phyloP scores from a whole-genome alignment of 305 asterid species.

The Stenogyne calaminthoides region DNA sequence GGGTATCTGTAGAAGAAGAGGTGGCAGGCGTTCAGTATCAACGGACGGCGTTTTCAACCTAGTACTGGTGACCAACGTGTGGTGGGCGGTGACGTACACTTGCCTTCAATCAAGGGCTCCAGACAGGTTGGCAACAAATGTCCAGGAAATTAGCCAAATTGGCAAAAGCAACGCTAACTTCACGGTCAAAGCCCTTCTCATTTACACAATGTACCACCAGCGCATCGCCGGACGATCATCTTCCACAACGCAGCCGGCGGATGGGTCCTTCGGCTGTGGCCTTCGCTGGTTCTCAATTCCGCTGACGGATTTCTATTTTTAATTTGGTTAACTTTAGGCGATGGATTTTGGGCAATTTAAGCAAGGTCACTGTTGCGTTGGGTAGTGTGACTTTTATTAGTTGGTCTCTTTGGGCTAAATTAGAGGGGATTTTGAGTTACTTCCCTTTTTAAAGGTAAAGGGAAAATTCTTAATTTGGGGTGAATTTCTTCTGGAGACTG shows the following conservation, averaged over 20 bases:
- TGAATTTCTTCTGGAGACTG: slow-evolving; percentile 5
- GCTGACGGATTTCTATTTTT: neutral
- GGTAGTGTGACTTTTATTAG: slow-evolving; percentile 35
- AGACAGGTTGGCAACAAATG: slow-evolving; percentile 73
- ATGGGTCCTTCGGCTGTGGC: slow-evolving; percentile 85
- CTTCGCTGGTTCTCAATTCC: slow-evolving; percentile 70
- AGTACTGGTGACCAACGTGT: slow-evolving; percentile 73
- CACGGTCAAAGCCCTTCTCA: slow-evolving; percentile 73
- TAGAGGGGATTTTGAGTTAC: too few species aligned
- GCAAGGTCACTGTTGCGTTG: slow-evolving; percentile 35
- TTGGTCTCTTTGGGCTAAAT: slow-evolving; percentile 35
- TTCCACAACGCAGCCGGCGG: slow-evolving; percentile 57
- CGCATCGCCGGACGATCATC: slow-evolving; percentile 57
- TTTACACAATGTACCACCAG: slow-evolving; percentile 80
- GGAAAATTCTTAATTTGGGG: slow-evolving; percentile 34
- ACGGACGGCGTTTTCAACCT: slow-evolving; percentile 85
- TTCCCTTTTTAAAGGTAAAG: slow-evolving; percentile 22
- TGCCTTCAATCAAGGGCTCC: slow-evolving; percentile 68
- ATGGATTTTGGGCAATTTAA: neutral
- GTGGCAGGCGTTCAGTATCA: slow-evolving; percentile 83
- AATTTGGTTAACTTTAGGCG: neutral
- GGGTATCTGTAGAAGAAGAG: slow-evolving; percentile 81
- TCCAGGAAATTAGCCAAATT: slow-evolving; percentile 84
- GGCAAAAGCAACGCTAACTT: slow-evolving; percentile 78
- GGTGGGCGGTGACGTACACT: slow-evolving; percentile 75